Evolutionary conservation across 2,329 filamentous ascomycete genomes (phyloP).

Genomic region (Penicillium frequentans): DNA sequence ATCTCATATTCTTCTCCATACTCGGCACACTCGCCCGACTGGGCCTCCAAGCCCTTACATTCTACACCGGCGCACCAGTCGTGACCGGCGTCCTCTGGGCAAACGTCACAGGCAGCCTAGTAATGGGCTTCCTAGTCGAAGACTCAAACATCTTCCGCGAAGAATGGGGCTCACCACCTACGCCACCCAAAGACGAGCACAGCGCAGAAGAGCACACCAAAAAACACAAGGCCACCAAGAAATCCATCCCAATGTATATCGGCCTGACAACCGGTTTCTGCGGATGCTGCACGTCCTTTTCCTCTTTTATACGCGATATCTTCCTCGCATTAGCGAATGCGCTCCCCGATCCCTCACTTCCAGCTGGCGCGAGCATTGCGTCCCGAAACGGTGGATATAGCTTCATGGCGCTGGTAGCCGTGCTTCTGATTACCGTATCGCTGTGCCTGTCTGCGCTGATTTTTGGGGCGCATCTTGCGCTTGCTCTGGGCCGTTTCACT

Average conservation of each 20-base stretch:
- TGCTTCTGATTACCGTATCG: slow-evolving; percentile 70
- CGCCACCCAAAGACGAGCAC: slow-evolving; percentile 39
- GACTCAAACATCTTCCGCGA: slow-evolving; percentile 72
- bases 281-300: slow-evolving; percentile 88
- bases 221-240: slow-evolving; percentile 67
- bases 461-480: slow-evolving; percentile 73
- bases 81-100: slow-evolving; percentile 79
- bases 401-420: slow-evolving; percentile 75
- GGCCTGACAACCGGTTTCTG: slow-evolving; percentile 85
- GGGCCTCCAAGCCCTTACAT: slow-evolving; percentile 75
- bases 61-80: slow-evolving; percentile 74
- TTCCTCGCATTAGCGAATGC: slow-evolving; percentile 80
- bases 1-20: slow-evolving; percentile 82
- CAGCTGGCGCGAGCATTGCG: slow-evolving; percentile 34
- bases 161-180: slow-evolving; percentile 56
- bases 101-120: slow-evolving; percentile 75
- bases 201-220: slow-evolving; percentile 36
- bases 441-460: slow-evolving; percentile 70
- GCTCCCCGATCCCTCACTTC: slow-evolving; percentile 55
- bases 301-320: slow-evolving; percentile 75
- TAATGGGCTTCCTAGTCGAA: slow-evolving; percentile 85
- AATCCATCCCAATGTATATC: slow-evolving; percentile 84
- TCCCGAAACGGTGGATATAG: slow-evolving; percentile 72
- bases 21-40: slow-evolving; percentile 80
- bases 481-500: slow-evolving; percentile 57